These are phyloP conservation scores for Flueggea neowawraea DNA, from an alignment of 441 rosid species.

Conservation along the genomic window DNA sequence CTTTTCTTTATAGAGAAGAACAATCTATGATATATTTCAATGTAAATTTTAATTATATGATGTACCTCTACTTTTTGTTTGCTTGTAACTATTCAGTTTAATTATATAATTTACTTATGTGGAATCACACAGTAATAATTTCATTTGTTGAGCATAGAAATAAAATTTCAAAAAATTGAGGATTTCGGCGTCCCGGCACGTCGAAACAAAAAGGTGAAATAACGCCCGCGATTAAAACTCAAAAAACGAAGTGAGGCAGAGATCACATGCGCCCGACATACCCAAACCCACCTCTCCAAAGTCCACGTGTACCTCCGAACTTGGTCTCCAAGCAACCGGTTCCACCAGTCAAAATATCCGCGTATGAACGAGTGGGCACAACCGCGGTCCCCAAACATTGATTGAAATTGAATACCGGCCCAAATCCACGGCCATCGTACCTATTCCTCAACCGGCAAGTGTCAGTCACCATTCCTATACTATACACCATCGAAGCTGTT, in stretches of 20 bases:
- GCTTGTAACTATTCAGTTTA: too few relatives aligned
- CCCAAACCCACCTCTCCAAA: slow-evolving; percentile 5
- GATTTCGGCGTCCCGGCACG: neutral
- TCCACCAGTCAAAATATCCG: slow-evolving; percentile 44
- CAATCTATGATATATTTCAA: too few relatives aligned
- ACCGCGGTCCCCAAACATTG: slow-evolving; percentile 33
- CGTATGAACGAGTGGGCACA: slow-evolving; percentile 20
- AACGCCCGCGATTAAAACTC: slow-evolving; percentile 20
- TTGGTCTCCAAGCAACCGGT: slow-evolving; percentile 32
- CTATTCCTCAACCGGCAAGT: slow-evolving; percentile 44
- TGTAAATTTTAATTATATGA: neutral
- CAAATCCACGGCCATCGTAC: slow-evolving; percentile 19
- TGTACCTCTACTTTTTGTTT: too few relatives aligned
- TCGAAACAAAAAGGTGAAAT: neutral
- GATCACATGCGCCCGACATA: slow-evolving; percentile 28
- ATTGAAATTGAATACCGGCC: slow-evolving; percentile 57
- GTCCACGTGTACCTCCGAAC: slow-evolving; percentile 19
- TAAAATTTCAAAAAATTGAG: neutral
- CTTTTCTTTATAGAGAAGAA: too few relatives aligned
- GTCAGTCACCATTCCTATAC: slow-evolving; percentile 57
- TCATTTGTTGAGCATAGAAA: too few relatives aligned
- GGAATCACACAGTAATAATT: too few relatives aligned
- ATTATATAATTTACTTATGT: too few relatives aligned
- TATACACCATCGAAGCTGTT: slow-evolving; percentile 55
- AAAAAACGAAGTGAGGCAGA: slow-evolving; percentile 1